Base-by-base conservation (phyloP, 306 rosid genomes). In the Oemleria cerasiformis region DNA sequence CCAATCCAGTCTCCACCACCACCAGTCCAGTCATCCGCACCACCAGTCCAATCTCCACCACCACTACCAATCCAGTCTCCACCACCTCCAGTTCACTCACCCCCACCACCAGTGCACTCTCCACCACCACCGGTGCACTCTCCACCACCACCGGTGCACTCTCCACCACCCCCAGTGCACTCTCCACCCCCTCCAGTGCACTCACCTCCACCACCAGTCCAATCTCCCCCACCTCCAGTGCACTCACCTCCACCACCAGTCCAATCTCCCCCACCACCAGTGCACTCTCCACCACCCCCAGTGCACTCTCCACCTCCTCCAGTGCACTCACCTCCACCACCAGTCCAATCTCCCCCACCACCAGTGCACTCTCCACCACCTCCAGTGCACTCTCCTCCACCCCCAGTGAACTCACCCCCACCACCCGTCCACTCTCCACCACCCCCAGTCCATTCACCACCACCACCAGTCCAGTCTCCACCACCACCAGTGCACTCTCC, bases 221-320 rank as follows among this genome's bases (percentile, higher is more conserved):
- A 43, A 4, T n/a, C 72, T 3, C 58, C 71, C 2, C 68, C 68
- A 57, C 70, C 41, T 6, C 74, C 43, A 0, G 6, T 43, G 3
- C 34, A 53, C 7, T 42, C 71, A 0, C 56, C 70, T 0, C 73
- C 73, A 65, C 73, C 75, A 0, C 64, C 39, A 0, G 19, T 54
- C 0, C 16, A 21, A 0, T 55, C 60, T 0, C 60, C 60, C 3
- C 38, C 38, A 56, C 61, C 61, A 21, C 61, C 38, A 0, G 17
- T 21, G 0, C 38, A 56, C 8, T 56, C 39, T 0, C 17, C 17
- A 0, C 17, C 39, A 56, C 62, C 62, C 10, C 17, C 39, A 0
- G 9, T 57, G 0, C 62, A 57, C 1, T 57, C 40, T 0, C 40
- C 62, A 0, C 62, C 39, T 4, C 62, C 62, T 8, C 40, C 62